These are phyloP conservation scores for Solanum habrochaites DNA, from an alignment of 257 asterid genomes.

Conservation along the genomic window DNA sequence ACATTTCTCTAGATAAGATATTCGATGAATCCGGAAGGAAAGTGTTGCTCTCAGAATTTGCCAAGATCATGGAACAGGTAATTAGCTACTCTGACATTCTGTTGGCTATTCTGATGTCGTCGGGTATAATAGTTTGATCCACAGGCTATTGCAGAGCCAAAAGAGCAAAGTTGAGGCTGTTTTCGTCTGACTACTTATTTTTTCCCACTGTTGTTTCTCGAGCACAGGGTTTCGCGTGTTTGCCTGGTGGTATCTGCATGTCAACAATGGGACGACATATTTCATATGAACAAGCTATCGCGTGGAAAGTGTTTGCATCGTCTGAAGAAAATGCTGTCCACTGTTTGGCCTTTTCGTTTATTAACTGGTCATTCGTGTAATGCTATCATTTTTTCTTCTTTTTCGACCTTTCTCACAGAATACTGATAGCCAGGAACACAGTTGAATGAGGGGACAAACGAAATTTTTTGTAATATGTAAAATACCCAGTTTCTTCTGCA, in stretches of 20 bases:
- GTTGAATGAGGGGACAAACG: neutral
- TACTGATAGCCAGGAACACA: neutral
- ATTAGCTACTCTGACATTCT: neutral
- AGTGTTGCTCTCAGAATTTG: constrained; percentile 58
- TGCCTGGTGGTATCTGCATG: constrained; percentile 87
- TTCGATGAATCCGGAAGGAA: constrained; percentile 76
- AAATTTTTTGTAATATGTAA: constrained; percentile 23
- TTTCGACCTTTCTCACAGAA: neutral
- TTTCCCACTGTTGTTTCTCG: neutral
- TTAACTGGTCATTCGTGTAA: constrained; percentile 91
- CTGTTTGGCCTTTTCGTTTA: constrained; percentile 84
- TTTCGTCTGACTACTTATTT: neutral
- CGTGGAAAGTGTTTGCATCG: constrained; percentile 86
- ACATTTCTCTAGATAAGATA: constrained; percentile 70
- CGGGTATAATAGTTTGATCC: neutral
- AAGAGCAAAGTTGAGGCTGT: neutral
- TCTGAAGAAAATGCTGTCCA: constrained; percentile 60
- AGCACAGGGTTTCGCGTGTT: constrained; percentile 57
- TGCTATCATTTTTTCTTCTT: neutral
- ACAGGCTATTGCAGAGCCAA: neutral
- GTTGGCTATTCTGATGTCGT: neutral
- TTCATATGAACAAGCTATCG: constrained; percentile 79
- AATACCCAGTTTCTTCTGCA: constrained; percentile 6
- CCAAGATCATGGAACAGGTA: constrained; percentile 96
- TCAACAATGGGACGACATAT: constrained; percentile 98